phyloP scores from a whole-genome alignment of 768 basidiomycete species.

The Boletellus sp. region DNA sequence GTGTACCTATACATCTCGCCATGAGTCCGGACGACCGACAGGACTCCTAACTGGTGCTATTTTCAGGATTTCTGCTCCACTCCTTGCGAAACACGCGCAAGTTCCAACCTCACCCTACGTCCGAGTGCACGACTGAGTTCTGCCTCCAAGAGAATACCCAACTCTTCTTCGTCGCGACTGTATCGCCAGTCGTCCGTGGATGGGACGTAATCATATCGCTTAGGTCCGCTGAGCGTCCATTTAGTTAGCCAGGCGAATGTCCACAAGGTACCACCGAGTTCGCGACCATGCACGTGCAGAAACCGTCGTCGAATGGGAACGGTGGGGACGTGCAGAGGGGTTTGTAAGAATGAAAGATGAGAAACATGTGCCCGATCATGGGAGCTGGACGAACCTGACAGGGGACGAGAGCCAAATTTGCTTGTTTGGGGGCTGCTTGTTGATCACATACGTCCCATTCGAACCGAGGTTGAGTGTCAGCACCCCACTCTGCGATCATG shows the following conservation, averaged over 20 bases:
- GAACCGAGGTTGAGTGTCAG: conserved; percentile 74
- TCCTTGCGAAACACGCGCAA: conserved; percentile 25
- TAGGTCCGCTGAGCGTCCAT: conserved; percentile 66
- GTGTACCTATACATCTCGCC: not conserved
- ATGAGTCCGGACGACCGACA: not conserved
- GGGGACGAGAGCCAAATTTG: conserved; percentile 97
- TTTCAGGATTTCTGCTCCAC: conserved; percentile 12
- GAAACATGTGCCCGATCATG: not conserved
- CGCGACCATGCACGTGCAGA: conserved; percentile 3
- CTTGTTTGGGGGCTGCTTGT: conserved; percentile 96
- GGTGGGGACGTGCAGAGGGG: not conserved
- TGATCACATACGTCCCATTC: conserved; percentile 89
- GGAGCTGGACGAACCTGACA: conserved; percentile 51
- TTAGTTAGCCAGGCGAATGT: not conserved
- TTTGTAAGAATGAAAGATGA: conserved; percentile 4
- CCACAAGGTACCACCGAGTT: not conserved
- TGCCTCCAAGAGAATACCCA: conserved; percentile 61
- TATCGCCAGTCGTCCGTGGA: conserved; percentile 69
- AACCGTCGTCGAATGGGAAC: not conserved
- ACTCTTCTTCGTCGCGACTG: conserved; percentile 55
- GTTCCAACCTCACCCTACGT: conserved; percentile 31
- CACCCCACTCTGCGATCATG: conserved; percentile 71
- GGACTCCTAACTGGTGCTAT: not conserved
- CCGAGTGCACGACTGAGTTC: conserved; percentile 55
- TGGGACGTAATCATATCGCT: conserved; percentile 78